phyloP scores from a whole-genome alignment of 169 alveolate species.

The Cryptosporidium sp. region DNA sequence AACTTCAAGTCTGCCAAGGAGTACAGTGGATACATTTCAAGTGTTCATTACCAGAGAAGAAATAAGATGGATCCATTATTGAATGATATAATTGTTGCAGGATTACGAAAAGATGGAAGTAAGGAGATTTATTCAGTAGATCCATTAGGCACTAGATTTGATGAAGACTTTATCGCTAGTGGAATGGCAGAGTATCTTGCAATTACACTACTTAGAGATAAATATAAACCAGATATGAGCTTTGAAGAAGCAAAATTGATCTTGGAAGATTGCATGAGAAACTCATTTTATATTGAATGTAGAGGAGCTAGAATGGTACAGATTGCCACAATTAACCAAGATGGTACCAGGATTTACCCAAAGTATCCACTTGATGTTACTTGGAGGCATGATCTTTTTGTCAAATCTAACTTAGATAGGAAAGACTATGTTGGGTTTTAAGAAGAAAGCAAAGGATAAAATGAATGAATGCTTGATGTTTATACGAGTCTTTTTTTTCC shows the following conservation, averaged over 20 bases:
- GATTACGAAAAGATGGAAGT: slow-evolving; percentile 77
- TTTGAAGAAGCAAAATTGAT: slow-evolving; percentile 79
- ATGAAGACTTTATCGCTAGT: slow-evolving; percentile 78
- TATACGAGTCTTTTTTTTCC: not conserved
- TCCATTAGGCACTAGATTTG: slow-evolving; percentile 79
- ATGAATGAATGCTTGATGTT: too few relatives aligned
- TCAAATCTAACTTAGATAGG: slow-evolving; percentile 32
- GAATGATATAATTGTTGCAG: slow-evolving; percentile 78
- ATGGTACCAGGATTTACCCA: slow-evolving; percentile 62
- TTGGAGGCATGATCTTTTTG: slow-evolving; percentile 44
- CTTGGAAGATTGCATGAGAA: slow-evolving; percentile 78
- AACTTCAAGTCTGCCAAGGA: slow-evolving; percentile 50
- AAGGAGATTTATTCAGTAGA: slow-evolving; percentile 79
- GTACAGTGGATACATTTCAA: slow-evolving; percentile 29
- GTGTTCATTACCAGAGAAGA: slow-evolving; percentile 75
- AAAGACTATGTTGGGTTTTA: slow-evolving; percentile 62
- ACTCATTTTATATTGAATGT: slow-evolving; percentile 62
- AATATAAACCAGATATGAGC: slow-evolving; percentile 78
- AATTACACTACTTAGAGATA: slow-evolving; percentile 78
- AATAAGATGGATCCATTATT: slow-evolving; percentile 78
- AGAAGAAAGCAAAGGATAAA: not conserved
- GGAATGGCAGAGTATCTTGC: slow-evolving; percentile 80
- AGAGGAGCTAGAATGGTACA: slow-evolving; percentile 72
- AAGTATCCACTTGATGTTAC: slow-evolving; percentile 59
- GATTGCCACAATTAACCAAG: slow-evolving; percentile 39